Evolutionary conservation across 768 basidiomycete genomes (phyloP), one percentile per base, ranked within the genome.

Genomic region (Amanita jacksonii): DNA sequence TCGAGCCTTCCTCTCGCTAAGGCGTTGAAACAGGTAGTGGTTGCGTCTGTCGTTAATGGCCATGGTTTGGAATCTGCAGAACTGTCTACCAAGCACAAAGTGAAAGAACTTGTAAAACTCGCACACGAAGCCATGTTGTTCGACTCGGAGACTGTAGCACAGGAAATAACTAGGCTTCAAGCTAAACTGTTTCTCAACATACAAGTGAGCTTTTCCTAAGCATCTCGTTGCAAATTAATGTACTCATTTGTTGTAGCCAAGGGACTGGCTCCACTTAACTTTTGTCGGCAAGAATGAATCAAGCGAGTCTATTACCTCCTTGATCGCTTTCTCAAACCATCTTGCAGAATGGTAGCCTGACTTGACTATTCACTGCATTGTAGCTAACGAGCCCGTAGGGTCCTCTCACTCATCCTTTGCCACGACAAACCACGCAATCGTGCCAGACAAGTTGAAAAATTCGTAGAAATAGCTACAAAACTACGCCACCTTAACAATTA

Each of bases 401-500:
- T 92, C 40, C 79, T 84, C 7, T 91, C 91, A 12, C 65, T 98
- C 46, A 91, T 99, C 42, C 66, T 98, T 10, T 86, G 86, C 46
- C 89, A 93, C 46, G 82, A 89, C 52, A 83, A 80, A 52, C 69
- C 80, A 22, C 81, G 76, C 59, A 60, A 70, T 34, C 80, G 94
- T 32, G 85, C 82, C 3, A 76, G 72, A 47, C 81, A 91, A 52
- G 84, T 93, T 47, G 90, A 96, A 57, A 88, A 88, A 56, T 81
- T 98, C 47, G 79, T 91, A 19, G 79, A 85, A 38, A 77, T 98
- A 50, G 89, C 87, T 1, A 74, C 78, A 46, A 77, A 77, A 43
- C 70, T 99, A 32, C 81, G 94, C 24, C 70, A 73, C 9, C 59
- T 87, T 36, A 91, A 94, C 62, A 97, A 99, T 58, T 98, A 96